These are phyloP conservation scores for Amniculicola lignicola DNA, from an alignment of 495 filamentous ascomycete species.

Conservation along the genomic window DNA sequence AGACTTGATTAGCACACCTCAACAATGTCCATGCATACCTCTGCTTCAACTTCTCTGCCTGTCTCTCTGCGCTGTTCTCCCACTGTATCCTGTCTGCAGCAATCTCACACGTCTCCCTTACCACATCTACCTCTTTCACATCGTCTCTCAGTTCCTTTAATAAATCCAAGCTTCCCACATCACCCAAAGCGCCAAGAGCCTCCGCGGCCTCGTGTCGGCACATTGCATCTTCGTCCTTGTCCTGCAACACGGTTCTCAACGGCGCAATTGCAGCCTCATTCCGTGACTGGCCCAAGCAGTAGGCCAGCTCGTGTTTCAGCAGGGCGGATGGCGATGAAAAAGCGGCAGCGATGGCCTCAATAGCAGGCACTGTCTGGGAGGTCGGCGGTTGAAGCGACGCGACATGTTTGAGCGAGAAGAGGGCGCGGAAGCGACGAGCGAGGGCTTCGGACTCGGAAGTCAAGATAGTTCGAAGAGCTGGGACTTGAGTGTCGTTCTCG, in stretches of 20 bases:
- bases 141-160: constrained; percentile 70
- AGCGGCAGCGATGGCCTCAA: constrained; percentile 87
- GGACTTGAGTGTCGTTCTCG: constrained; percentile 40
- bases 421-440: constrained; percentile 86
- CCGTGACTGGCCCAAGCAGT: constrained; percentile 89
- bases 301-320: constrained; percentile 93
- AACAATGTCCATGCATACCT: constrained; percentile 53
- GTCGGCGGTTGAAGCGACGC: constrained; percentile 65
- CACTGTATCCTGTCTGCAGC: constrained; percentile 91
- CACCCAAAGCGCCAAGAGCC: constrained; percentile 84
- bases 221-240: constrained; percentile 83
- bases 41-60: constrained; percentile 69
- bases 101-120: constrained; percentile 96
- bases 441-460: constrained; percentile 75
- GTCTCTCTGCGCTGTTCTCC: constrained; percentile 72
- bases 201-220: constrained; percentile 96
- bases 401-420: constrained; percentile 95
- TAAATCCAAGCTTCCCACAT: constrained; percentile 65
- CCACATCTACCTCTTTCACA: constrained; percentile 65
- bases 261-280: constrained; percentile 69
- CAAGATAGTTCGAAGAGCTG: constrained; percentile 69
- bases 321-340: constrained; percentile 81
- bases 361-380: constrained; percentile 65
- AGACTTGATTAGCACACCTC: not conserved
- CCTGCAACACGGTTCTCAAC: constrained; percentile 72